Evolutionary conservation across 441 rosid species (phyloP), one percentile per base, ranked within the genome.

Genomic region (Croton setiger): DNA sequence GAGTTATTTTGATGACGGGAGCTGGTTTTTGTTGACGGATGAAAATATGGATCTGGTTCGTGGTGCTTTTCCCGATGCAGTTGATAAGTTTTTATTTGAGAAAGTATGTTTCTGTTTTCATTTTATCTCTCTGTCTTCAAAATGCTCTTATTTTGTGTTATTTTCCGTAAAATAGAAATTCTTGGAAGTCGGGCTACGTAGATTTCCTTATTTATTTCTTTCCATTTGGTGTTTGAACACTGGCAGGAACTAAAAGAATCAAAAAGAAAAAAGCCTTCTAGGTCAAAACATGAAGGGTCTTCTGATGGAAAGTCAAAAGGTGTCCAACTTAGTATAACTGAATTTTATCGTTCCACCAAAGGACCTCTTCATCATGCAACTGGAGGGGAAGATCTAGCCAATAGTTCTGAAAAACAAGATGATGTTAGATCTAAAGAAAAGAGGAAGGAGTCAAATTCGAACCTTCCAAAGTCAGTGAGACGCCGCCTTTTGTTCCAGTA

Each of bases 311-410:
- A 83, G 75, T 63, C 91, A 56, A 75, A 65, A 76, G 88, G 81
- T 63, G 75, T 78, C 51, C 98, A 90, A 56, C 81, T 73, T 39
- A 90, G 80, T 39, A 83, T 94, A 13, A 91, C 87, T 1, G 87
- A 85, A 71, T 92, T 92, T 83, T 94, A 84, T 78, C 86, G 86
- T 12, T 85, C 91, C 56, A 66, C 84, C 68, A 92, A 90, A 79
- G 65, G 52, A 75, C 75, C 10, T 36, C 44, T 51, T 27, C 31
- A 27, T 27, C 67, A 49, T 71, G 65, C 68, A 54, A 68, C 79
- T 64, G 68, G 75, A 69, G 84, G 71, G 69, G 80, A 67, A 64
- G 82, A 74, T 41, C 45, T 27, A 58, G 71, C 73, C 67, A 72
- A 69, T 61, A 39, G 63, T 58, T 69, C 68, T 47, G 48, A 37